Evolutionary conservation across 1,139 yeast genomes (phyloP).

Genomic region (Taphrina pruni): DNA sequence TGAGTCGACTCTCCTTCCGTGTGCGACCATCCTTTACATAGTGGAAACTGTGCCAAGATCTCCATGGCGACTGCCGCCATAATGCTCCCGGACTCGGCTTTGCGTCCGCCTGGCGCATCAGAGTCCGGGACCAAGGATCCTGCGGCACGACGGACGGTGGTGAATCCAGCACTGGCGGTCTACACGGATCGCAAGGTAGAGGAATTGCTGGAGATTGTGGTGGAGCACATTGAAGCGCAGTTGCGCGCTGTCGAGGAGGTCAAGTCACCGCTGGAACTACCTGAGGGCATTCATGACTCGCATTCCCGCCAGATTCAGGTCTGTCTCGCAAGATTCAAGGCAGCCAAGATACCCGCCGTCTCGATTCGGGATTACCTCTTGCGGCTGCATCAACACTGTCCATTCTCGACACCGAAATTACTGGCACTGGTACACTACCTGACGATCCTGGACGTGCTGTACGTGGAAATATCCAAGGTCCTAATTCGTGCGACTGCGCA

Average conservation of each 20-base stretch:
- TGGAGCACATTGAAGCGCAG: slow-evolving; percentile 25
- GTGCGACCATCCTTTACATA: background rate
- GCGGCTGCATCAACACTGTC: slow-evolving; percentile 35
- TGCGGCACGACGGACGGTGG: background rate
- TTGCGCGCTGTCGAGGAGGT: slow-evolving; percentile 14
- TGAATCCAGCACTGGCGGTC: slow-evolving; percentile 1
- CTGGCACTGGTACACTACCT: slow-evolving; percentile 35
- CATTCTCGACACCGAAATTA: slow-evolving; percentile 28
- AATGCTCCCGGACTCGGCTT: slow-evolving; percentile 16
- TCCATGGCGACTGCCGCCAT: slow-evolving; percentile 18
- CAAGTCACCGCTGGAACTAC: slow-evolving; percentile 28
- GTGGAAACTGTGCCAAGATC: background rate
- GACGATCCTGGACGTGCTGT: slow-evolving; percentile 25
- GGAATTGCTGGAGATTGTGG: slow-evolving; percentile 29
- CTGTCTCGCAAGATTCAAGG: slow-evolving; percentile 30
- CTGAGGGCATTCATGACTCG: slow-evolving; percentile 28
- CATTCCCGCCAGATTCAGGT: slow-evolving; percentile 29
- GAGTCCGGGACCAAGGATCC: background rate
- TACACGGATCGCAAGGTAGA: slow-evolving; percentile 19
- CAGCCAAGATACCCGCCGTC: slow-evolving; percentile 23
- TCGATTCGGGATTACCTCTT: slow-evolving; percentile 30
- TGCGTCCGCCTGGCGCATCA: slow-evolving; percentile 3
- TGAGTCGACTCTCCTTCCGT: background rate
- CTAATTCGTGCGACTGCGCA: slow-evolving; percentile 25
- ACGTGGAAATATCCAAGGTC: slow-evolving; percentile 30